Conservation (phyloP, 2,329 filamentous ascomycete genomes). For the Nothomitra cinnamomea region DNA sequence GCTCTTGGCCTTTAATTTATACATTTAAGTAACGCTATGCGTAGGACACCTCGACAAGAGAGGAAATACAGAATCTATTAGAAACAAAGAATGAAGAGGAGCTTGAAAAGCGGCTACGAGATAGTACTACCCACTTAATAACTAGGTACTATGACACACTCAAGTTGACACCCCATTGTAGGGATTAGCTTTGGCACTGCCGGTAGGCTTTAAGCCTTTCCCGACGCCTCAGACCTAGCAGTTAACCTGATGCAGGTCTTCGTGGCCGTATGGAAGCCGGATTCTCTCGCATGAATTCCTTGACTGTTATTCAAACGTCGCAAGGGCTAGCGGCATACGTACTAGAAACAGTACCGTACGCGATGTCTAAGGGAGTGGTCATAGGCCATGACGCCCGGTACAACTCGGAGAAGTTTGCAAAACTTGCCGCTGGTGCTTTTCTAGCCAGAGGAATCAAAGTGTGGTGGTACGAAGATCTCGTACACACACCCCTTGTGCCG, state of each 20-base stretch:
- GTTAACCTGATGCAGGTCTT: slow-evolving; percentile 22
- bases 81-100: slow-evolving; percentile 27
- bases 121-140: slow-evolving; percentile 21
- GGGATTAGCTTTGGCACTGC: slow-evolving; percentile 45
- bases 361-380: slow-evolving; percentile 32
- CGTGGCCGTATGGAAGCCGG: slow-evolving; percentile 49
- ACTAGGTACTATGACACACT: not conserved
- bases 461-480: slow-evolving; percentile 37
- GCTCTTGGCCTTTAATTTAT: too few species aligned
- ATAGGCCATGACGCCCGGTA: slow-evolving; percentile 46
- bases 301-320: slow-evolving; percentile 45
- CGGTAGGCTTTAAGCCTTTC: slow-evolving; percentile 14
- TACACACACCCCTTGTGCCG: slow-evolving; percentile 44
- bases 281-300: slow-evolving; percentile 41
- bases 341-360: slow-evolving; percentile 25
- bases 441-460: slow-evolving; percentile 39
- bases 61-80: slow-evolving; percentile 36
- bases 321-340: slow-evolving; percentile 47
- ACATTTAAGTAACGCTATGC: not conserved
- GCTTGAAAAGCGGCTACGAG: slow-evolving; percentile 34
- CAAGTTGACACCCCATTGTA: slow-evolving; percentile 9
- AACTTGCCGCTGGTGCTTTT: slow-evolving; percentile 42
- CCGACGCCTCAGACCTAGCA: not conserved
- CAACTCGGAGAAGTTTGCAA: slow-evolving; percentile 43
- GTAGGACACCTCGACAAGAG: slow-evolving; percentile 32